phyloP scores from a whole-genome alignment of 177 flowering plant species.

The Vitis hybrid region DNA sequence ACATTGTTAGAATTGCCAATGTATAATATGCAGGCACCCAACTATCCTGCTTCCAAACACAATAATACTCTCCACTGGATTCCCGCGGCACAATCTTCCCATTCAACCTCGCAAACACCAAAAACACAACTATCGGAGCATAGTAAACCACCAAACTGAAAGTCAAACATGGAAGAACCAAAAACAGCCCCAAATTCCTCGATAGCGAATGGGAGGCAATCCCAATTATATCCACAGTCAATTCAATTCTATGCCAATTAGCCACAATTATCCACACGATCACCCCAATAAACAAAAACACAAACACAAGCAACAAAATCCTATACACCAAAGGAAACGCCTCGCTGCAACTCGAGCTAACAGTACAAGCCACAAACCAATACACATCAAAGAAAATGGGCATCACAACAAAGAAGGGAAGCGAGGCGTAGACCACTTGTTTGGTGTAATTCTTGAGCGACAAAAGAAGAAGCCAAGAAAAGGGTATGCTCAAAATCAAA shows the following conservation, averaged over 20 bases:
- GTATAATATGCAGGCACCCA: slow-evolving; percentile 96
- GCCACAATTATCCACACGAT: slow-evolving; percentile 76
- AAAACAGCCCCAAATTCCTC: slow-evolving; percentile 70
- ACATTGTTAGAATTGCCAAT: slow-evolving; percentile 80
- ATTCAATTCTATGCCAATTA: slow-evolving; percentile 83
- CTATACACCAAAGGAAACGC: slow-evolving; percentile 70
- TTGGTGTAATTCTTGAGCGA: slow-evolving; percentile 78
- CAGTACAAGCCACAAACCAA: slow-evolving; percentile 93
- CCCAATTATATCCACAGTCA: slow-evolving; percentile 67
- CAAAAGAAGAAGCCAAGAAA: slow-evolving; percentile 52
- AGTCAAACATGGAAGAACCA: slow-evolving; percentile 62
- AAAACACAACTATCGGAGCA: slow-evolving; percentile 79
- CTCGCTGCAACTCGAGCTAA: slow-evolving; percentile 56
- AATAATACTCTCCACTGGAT: slow-evolving; percentile 46
- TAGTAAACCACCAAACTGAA: slow-evolving; percentile 58
- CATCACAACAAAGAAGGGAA: slow-evolving; percentile 67
- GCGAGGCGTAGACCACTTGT: slow-evolving; percentile 67
- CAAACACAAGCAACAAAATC: slow-evolving; percentile 65
- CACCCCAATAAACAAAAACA: slow-evolving; percentile 68
- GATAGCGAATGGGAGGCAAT: slow-evolving; percentile 78
- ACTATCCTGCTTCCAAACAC: slow-evolving; percentile 87
- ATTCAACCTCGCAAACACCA: slow-evolving; percentile 73
- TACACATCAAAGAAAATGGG: slow-evolving; percentile 74
- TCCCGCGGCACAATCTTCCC: slow-evolving; percentile 68
- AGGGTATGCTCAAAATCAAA: slow-evolving; percentile 62